Percentiles rank a stretch among this genome's conserved stretches.
Evolutionary conservation across 2,329 filamentous ascomycete species (phyloP).

Genomic region (Pestalotiopsis sp.): DNA sequence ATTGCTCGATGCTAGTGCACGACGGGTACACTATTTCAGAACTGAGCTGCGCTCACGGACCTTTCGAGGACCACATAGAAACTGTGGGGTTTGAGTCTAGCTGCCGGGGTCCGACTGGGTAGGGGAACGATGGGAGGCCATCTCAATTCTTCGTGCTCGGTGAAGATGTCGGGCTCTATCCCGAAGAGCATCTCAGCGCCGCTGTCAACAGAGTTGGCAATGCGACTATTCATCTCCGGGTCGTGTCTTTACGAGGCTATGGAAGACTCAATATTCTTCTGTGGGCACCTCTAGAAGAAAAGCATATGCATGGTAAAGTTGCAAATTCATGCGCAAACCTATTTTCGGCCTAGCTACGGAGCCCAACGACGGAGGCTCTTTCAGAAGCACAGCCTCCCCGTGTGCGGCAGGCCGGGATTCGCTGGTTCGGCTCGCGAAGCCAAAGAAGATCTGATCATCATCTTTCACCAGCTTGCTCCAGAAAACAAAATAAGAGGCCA

Average conservation of each 20-base stretch:
- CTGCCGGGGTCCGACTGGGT: not conserved
- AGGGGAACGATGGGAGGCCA: not conserved
- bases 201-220: conserved; percentile 1
- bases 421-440: not conserved
- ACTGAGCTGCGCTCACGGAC: not conserved
- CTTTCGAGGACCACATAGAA: not conserved
- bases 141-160: not conserved
- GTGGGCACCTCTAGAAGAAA: not conserved
- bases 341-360: conserved; percentile 1
- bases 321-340: conserved; percentile 4
- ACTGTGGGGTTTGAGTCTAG: not conserved
- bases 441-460: not conserved
- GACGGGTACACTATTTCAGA: not conserved
- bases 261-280: not conserved
- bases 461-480: not conserved
- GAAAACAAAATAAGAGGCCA: not conserved
- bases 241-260: not conserved
- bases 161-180: not conserved
- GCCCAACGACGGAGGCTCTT: not conserved
- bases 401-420: not conserved
- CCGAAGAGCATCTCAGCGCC: not conserved
- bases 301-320: conserved; percentile 1
- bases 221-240: not conserved
- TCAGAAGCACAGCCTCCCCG: conserved; percentile 1
- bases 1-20: not conserved